Percentiles rank a stretch among this genome's conserved stretches.
These are phyloP conservation scores for Trichomonascaceae sp. DNA, from an alignment of 1,139 yeast species.

Conservation along the genomic window DNA sequence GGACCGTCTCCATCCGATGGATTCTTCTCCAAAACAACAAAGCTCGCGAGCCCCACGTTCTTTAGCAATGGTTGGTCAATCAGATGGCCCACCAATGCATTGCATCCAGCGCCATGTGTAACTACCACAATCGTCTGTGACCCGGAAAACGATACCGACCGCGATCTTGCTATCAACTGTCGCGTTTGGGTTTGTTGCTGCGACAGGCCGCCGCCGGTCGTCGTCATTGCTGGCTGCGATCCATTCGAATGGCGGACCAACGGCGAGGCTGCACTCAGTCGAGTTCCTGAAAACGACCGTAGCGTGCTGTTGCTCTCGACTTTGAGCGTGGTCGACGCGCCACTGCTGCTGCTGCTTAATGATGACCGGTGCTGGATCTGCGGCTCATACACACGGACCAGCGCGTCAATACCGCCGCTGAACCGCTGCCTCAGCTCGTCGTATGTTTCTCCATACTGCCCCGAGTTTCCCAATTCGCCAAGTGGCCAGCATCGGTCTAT, in stretches of 20 bases:
- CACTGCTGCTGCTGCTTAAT: no score
- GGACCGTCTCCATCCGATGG: no score
- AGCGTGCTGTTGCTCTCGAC: no score
- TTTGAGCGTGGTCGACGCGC: no score
- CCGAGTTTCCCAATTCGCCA: constrained; percentile 21
- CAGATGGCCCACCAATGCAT: constrained; percentile 25
- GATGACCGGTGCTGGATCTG: constrained; percentile 4
- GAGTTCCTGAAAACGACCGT: no score
- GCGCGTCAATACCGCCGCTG: constrained; percentile 16
- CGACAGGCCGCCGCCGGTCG: no score
- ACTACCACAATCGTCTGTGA: constrained; percentile 24
- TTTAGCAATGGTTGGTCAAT: constrained; percentile 22
- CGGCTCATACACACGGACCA: constrained; percentile 18
- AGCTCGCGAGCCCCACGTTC: constrained; percentile 22
- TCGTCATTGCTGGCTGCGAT: no score
- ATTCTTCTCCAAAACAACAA: constrained; percentile 17
- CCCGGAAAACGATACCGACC: constrained; percentile 4
- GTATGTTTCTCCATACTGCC: constrained; percentile 29
- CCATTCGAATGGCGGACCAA: no score
- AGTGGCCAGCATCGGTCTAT: constrained; percentile 19
- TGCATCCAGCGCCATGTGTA: constrained; percentile 31
- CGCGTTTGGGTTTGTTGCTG: no score
- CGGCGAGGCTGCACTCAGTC: no score
- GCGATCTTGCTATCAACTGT: constrained; percentile 4
- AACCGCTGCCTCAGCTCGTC: constrained; percentile 25